Conservation (phyloP, 208 protist species). For the Trichomonas tenax region DNA sequence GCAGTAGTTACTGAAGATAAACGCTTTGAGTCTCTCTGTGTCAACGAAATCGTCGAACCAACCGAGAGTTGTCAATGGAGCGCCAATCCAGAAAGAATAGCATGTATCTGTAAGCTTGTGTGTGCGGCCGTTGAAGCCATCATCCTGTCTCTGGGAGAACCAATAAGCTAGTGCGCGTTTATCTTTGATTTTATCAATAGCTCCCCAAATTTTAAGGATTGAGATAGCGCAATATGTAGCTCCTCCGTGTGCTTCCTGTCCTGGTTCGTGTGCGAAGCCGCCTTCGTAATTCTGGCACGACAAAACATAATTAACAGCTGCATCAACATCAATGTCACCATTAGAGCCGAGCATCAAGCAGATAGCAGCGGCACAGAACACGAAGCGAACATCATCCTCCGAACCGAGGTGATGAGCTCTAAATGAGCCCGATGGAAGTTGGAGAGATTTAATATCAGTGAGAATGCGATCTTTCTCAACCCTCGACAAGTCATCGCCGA, state of each 20-base stretch:
- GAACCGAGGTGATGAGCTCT: neutral
- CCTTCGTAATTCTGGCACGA: neutral
- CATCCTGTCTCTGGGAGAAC: slow-evolving; percentile 17
- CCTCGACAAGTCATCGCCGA: slow-evolving; percentile 32
- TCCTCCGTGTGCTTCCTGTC: slow-evolving; percentile 37
- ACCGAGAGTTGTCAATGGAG: neutral
- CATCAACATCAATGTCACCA: neutral
- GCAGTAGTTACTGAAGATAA: neutral
- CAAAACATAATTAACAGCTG: neutral
- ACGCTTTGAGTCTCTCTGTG: neutral
- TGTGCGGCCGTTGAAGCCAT: slow-evolving; percentile 37
- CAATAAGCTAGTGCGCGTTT: neutral
- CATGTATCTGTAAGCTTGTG: slow-evolving; percentile 41
- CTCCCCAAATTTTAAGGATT: neutral
- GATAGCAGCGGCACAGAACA: slow-evolving; percentile 30
- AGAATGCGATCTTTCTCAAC: neutral
- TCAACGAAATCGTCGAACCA: slow-evolving; percentile 11
- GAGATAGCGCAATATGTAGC: slow-evolving; percentile 37
- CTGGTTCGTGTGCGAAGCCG: neutral
- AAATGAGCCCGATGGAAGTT: slow-evolving; percentile 19
- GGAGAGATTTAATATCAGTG: neutral
- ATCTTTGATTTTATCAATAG: neutral
- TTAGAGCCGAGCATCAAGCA: neutral
- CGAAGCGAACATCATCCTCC: slow-evolving; percentile 32
- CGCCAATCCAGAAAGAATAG: slow-evolving; percentile 41